A percentile compares a stretch with the other conserved stretches of the same genome.
phyloP scores from a whole-genome alignment of 441 rosid genomes.

The Euphorbia celastroides region DNA sequence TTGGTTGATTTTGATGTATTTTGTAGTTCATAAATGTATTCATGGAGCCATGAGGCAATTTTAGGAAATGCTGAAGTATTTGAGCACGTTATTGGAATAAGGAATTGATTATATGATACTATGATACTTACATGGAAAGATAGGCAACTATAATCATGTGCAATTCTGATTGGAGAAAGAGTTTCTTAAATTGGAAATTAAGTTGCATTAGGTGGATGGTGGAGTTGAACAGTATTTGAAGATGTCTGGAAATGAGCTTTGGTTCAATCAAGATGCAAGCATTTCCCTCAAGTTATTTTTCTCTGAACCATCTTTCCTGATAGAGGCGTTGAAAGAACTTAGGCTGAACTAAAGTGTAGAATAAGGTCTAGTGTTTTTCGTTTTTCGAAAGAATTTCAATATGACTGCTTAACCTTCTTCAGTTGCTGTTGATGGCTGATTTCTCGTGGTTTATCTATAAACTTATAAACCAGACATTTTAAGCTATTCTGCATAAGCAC shows the following conservation, averaged over 20 bases:
- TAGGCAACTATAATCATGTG: neutral
- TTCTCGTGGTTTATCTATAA: neutral
- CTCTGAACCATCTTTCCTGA: slow-evolving; percentile 2
- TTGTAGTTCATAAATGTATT: neutral
- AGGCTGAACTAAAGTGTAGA: neutral
- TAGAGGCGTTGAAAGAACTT: slow-evolving; percentile 1
- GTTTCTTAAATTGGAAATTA: neutral
- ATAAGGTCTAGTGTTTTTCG: neutral
- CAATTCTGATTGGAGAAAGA: slow-evolving; percentile 3
- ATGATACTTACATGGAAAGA: neutral
- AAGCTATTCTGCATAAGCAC: neutral
- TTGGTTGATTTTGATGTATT: neutral
- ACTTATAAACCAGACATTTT: neutral
- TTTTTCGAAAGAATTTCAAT: neutral
- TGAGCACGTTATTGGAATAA: neutral
- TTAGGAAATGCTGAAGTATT: neutral
- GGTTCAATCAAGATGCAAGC: neutral
- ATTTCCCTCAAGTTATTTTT: neutral
- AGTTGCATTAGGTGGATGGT: slow-evolving; percentile 12
- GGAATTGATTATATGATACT: neutral
- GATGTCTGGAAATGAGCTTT: slow-evolving; percentile 3
- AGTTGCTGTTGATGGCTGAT: neutral
- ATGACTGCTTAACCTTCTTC: neutral
- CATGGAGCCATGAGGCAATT: neutral
- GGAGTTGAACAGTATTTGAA: slow-evolving; percentile 8